phyloP scores from a whole-genome alignment of 192 early-diverging fungal genomes.

The Coemansia sp. region DNA sequence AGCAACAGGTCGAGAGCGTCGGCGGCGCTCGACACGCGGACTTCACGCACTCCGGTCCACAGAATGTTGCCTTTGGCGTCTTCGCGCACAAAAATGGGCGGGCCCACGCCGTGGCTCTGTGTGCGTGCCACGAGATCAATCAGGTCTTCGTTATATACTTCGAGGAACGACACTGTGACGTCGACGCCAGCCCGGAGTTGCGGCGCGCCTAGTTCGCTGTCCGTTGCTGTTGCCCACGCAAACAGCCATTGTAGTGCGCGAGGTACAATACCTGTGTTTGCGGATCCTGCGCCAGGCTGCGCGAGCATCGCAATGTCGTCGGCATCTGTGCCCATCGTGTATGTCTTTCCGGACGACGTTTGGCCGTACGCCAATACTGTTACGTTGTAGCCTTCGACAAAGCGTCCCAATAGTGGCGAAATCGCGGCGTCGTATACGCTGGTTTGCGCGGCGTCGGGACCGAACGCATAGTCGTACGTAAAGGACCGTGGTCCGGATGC shows the following conservation, averaged over 20 bases:
- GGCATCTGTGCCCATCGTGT: conserved; percentile 87
- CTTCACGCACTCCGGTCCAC: conserved; percentile 81
- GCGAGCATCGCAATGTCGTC: conserved; percentile 18
- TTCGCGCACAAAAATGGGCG: conserved; percentile 72
- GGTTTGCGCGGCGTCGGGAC: conserved; percentile 57
- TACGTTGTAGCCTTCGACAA: conserved; percentile 87
- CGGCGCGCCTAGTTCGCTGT: background rate
- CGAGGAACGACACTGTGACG: conserved; percentile 82
- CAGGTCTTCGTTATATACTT: conserved; percentile 96
- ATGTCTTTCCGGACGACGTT: conserved; percentile 94
- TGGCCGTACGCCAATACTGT: conserved; percentile 94
- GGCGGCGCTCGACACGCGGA: conserved; percentile 65
- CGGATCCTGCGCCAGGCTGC: conserved; percentile 5
- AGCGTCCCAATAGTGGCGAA: conserved; percentile 54
- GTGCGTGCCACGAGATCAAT: conserved; percentile 81
- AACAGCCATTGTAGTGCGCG: conserved; percentile 70
- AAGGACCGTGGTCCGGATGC: conserved; percentile 37
- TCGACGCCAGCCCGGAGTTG: conserved; percentile 15
- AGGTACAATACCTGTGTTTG: conserved; percentile 66
- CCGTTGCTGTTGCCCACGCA: conserved; percentile 18
- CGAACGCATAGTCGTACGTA: conserved; percentile 71
- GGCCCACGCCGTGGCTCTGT: conserved; percentile 56
- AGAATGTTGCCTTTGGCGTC: conserved; percentile 87
- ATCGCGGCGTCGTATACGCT: conserved; percentile 62
- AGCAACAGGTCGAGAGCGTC: conserved; percentile 70